A percentile compares a stretch with the other conserved stretches of the same genome.
These are phyloP conservation scores for Sporobolomyces pararoseus DNA, from an alignment of 768 basidiomycete genomes.

Conservation along the genomic window DNA sequence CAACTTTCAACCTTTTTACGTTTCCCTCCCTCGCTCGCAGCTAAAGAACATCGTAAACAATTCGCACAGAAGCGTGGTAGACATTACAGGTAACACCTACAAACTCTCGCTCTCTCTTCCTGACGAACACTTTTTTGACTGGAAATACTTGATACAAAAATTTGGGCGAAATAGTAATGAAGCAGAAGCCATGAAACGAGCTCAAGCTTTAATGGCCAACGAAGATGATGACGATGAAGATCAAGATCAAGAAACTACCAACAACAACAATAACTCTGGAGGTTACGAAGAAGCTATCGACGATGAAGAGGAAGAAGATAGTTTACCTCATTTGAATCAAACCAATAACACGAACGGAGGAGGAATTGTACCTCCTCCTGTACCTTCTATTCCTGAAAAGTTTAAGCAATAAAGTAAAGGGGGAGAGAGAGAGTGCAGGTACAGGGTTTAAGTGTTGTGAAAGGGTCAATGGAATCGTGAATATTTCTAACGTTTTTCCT, in stretches of 20 bases:
- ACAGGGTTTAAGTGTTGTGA: no score
- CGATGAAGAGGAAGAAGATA: not conserved
- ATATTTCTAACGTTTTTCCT: no score
- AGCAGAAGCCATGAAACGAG: constrained; percentile 40
- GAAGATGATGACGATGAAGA: constrained; percentile 32
- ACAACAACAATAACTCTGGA: no score
- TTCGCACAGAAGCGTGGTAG: constrained; percentile 31
- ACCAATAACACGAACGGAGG: not conserved
- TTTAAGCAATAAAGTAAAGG: not conserved
- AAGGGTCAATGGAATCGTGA: no score
- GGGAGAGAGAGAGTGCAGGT: no score
- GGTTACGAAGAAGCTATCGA: constrained; percentile 20
- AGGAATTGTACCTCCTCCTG: constrained; percentile 1
- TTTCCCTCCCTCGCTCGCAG: not conserved
- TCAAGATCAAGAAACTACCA: not conserved
- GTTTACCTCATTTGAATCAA: not conserved
- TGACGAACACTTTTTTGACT: not conserved
- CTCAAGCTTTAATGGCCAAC: constrained; percentile 18
- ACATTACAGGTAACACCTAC: constrained; percentile 24
- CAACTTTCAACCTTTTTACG: no score
- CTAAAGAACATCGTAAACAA: constrained; percentile 35
- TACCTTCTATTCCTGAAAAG: not conserved
- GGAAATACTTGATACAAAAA: not conserved
- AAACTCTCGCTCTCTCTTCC: not conserved
- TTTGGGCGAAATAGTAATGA: constrained; percentile 15